These are phyloP conservation scores for sunflower (Helianthus annuus) DNA, from an alignment of 129 eudicot genomes.

Conservation along the genomic window DNA sequence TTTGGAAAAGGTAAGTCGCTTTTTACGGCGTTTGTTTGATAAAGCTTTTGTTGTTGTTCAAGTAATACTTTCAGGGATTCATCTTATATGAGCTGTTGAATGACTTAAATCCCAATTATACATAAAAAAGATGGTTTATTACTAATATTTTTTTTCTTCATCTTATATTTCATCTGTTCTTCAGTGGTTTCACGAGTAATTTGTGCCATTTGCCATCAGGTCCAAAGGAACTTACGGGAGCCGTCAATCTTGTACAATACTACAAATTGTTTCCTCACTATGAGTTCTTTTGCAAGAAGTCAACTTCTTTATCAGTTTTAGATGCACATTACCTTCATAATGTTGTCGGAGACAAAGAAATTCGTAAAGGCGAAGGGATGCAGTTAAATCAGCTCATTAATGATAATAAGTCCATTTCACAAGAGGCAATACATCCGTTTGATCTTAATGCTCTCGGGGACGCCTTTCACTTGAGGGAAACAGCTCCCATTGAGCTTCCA, in stretches of 20 bases:
- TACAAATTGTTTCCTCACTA: constrained; percentile 74
- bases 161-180: too few relatives aligned
- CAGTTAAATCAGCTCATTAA: constrained; percentile 77
- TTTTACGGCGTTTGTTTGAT: background rate
- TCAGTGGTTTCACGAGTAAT: background rate
- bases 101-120: background rate
- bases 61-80: background rate
- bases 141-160: too few relatives aligned
- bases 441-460: constrained; percentile 64
- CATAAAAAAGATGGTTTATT: too few relatives aligned
- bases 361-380: constrained; percentile 94
- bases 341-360: constrained; percentile 90
- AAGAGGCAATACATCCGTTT: constrained; percentile 75
- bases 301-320: constrained; percentile 73
- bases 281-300: constrained; percentile 86
- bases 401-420: constrained; percentile 44
- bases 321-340: constrained; percentile 94
- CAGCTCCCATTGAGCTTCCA: constrained; percentile 63
- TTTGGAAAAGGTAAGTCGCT: constrained; percentile 78
- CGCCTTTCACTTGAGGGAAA: constrained; percentile 78
- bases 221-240: constrained; percentile 90
- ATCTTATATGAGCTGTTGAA: background rate
- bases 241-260: constrained; percentile 75
- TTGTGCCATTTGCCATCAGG: constrained; percentile 40
- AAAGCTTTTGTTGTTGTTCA: background rate